Evolutionary conservation across 108 stramenopile species (phyloP).

Genomic region (Skeletonema tropicum): DNA sequence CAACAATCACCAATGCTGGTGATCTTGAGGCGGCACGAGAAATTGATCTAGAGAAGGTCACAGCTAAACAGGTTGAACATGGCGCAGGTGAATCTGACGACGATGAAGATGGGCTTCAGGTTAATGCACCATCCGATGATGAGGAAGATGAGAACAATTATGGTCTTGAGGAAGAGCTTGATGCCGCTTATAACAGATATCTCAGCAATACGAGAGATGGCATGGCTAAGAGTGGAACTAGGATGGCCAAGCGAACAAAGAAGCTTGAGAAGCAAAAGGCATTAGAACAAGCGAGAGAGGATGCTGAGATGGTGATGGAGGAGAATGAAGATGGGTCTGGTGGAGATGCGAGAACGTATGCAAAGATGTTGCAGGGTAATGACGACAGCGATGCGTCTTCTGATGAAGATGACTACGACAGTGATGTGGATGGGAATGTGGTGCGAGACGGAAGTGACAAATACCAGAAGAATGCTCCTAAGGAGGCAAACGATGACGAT

Average conservation of each 20-base stretch:
- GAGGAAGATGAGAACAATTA: conserved; percentile 60
- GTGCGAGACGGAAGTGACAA: conserved; percentile 62
- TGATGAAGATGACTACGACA: conserved; percentile 59
- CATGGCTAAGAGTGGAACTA: conserved; percentile 77
- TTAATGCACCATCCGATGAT: conserved; percentile 41
- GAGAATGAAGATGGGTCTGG: conserved; percentile 56
- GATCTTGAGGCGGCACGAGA: conserved; percentile 76
- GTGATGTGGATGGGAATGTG: conserved; percentile 61
- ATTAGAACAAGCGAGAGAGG: conserved; percentile 80
- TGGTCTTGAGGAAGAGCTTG: conserved; percentile 82
- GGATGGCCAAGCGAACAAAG: conserved; percentile 83
- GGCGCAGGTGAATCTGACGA: conserved; percentile 43
- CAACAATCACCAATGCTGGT: conserved; percentile 65
- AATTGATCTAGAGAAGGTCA: conserved; percentile 79
- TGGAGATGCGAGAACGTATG: conserved; percentile 76
- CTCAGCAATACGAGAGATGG: conserved; percentile 75
- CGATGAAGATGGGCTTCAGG: conserved; percentile 51
- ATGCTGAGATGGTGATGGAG: conserved; percentile 79
- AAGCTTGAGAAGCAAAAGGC: conserved; percentile 78
- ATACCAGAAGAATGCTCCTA: conserved; percentile 55
- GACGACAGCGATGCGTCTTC: conserved; percentile 68
- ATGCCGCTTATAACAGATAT: conserved; percentile 87
- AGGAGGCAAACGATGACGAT: conserved; percentile 21
- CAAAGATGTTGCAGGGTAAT: conserved; percentile 69
- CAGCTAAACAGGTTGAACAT: conserved; percentile 66